Evolutionary conservation across 225 moss, liverwort and hornwort species (phyloP).

Genomic region (Lunularia cruciata): DNA sequence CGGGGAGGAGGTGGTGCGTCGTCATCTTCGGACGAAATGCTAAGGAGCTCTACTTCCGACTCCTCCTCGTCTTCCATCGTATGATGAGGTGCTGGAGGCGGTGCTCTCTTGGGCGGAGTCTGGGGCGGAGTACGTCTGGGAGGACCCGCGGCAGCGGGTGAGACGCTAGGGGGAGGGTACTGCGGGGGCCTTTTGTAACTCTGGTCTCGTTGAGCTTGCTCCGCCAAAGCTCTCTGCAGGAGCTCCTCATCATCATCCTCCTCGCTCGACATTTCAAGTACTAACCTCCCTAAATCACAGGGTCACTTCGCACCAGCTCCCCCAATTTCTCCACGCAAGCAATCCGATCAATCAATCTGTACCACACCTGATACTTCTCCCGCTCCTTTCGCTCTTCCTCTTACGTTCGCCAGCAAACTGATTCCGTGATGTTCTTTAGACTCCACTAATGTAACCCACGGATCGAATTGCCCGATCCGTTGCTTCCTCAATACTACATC

Average conservation of each 20-base stretch:
- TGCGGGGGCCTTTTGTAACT: conserved; percentile 56
- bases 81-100: conserved; percentile 47
- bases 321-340: conserved; percentile 2
- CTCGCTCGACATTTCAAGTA: conserved; percentile 58
- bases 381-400: neutral
- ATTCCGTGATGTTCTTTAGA: too few relatives aligned
- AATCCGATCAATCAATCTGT: neutral
- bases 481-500: neutral
- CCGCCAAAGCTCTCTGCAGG: conserved; percentile 82
- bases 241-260: conserved; percentile 99
- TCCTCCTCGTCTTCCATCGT: conserved; percentile 87
- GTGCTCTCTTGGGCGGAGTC: conserved; percentile 51
- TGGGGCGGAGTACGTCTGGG: conserved; percentile 59
- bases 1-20: conserved; percentile 52
- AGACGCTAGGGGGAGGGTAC: conserved; percentile 46
- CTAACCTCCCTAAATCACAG: conserved; percentile 10
- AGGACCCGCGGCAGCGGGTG: conserved; percentile 42
- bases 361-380: conserved; percentile 11
- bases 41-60: conserved; percentile 90
- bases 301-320: neutral
- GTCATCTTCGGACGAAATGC: conserved; percentile 97
- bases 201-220: conserved; percentile 89
- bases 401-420: conserved; percentile 9
- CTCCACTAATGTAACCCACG: neutral
- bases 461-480: neutral